Percentiles rank a stretch among this genome's conserved stretches.
Conservation (phyloP, 2,329 filamentous ascomycete species). For the Chaetomium sp. region DNA sequence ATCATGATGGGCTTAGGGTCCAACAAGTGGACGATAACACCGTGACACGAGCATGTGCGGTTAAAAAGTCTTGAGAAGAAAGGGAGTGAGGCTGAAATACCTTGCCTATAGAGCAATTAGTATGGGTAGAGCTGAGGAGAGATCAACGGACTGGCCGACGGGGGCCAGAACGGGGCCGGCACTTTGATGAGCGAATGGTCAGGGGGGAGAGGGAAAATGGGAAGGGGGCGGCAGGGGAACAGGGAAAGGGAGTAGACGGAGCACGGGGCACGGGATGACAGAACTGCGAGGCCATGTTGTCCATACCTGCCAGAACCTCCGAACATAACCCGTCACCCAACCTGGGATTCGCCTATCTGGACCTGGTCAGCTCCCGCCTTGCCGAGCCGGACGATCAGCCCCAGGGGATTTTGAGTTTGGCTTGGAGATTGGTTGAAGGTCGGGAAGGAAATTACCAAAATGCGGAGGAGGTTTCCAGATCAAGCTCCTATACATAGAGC, state of each 20-base stretch:
- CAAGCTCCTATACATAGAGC: constrained; percentile 65
- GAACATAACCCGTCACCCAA: constrained; percentile 90
- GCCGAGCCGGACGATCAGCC: constrained; percentile 22
- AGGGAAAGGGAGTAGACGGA: background rate
- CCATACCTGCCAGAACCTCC: constrained; percentile 91
- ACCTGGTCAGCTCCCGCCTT: constrained; percentile 28
- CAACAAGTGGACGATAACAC: background rate
- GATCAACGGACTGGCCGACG: background rate
- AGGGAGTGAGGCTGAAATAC: constrained; percentile 28
- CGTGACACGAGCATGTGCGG: background rate
- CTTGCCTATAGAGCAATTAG: constrained; percentile 37
- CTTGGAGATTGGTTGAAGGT: constrained; percentile 6
- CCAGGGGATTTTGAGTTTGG: constrained; percentile 9
- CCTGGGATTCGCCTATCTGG: constrained; percentile 82
- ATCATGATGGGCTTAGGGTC: background rate
- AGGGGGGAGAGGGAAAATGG: background rate
- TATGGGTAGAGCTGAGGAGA: constrained; percentile 18
- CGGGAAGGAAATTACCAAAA: constrained; percentile 64
- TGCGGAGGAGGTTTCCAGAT: constrained; percentile 99
- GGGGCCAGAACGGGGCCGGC: background rate
- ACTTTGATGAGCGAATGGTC: background rate
- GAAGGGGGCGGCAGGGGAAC: background rate
- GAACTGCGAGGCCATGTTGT: constrained; percentile 33
- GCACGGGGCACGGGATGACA: constrained; percentile 5
- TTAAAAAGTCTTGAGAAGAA: background rate